Percentiles rank a stretch among this genome's conserved stretches.
Evolutionary conservation across 2,329 filamentous ascomycete species (phyloP).

Genomic region (Pseudopithomyces maydicus): DNA sequence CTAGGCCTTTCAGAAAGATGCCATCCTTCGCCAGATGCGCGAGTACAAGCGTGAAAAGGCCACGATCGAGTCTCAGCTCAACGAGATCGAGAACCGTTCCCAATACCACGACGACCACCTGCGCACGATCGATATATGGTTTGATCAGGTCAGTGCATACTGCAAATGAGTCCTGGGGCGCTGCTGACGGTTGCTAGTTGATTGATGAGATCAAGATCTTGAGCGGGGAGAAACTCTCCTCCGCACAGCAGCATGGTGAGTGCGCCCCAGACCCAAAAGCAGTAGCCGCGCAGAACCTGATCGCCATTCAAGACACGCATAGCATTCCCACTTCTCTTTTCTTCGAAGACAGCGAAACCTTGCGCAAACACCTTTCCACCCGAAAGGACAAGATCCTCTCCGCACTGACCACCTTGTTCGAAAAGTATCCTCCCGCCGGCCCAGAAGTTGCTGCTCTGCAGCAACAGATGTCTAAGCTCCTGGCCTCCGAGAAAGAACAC

Average conservation of each 20-base stretch:
- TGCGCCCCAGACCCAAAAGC: conserved; percentile 3
- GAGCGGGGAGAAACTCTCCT: conserved; percentile 41
- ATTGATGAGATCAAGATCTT: conserved; percentile 55
- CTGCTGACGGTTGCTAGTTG: conserved; percentile 44
- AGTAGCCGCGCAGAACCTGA: background rate
- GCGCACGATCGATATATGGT: conserved; percentile 89
- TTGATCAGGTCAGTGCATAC: conserved; percentile 74
- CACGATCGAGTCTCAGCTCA: conserved; percentile 78
- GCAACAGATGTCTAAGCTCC: conserved; percentile 71
- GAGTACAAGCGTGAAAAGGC: conserved; percentile 93
- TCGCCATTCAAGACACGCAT: conserved; percentile 26
- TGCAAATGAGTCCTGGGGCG: conserved; percentile 10
- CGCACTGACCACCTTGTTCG: conserved; percentile 72
- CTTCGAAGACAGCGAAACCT: conserved; percentile 62
- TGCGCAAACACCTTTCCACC: conserved; percentile 79
- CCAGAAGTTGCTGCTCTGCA: conserved; percentile 77
- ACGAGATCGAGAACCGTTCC: conserved; percentile 77
- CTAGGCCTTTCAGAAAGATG: conserved; percentile 92
- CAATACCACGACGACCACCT: conserved; percentile 91
- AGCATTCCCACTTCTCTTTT: conserved; percentile 60
- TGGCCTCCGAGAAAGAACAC: conserved; percentile 83
- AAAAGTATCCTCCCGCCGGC: conserved; percentile 54
- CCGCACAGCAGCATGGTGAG: conserved; percentile 23
- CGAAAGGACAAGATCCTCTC: conserved; percentile 78
- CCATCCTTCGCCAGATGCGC: conserved; percentile 95